Evolutionary conservation across 306 rosid genomes (phyloP), one percentile per base, ranked within the genome.

Genomic region (Acmispon strigosus): DNA sequence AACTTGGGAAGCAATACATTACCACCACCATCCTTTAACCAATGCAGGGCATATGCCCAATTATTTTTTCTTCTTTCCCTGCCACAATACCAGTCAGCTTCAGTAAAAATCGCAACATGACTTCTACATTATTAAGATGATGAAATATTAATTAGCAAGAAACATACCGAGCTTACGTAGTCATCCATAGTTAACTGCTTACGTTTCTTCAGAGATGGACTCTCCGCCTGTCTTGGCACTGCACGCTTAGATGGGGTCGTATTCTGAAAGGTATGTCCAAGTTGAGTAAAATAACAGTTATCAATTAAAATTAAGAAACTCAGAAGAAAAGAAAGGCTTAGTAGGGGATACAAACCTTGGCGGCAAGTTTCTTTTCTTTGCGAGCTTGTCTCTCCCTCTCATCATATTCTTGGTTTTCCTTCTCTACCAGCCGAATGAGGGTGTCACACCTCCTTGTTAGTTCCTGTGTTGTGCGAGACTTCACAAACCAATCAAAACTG

Each of bases 381-480:
- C 99, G 97, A 36, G 99, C 99, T 76, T 94, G 99, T 73, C 99
- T 87, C 84, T 94, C 99, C 87, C 97, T 87, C 86, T 94, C 99
- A 10, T 91, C 97, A n/a, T 83, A 80, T 83, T 94, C 99, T 78
- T 94, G 99, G 82, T 94, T 94, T 86, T 94, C 99, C 86, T 94
- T 94, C 86, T 94, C 99, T 54, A 94, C 96, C 76, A 91, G 83
- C 44, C 99, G 88, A 62, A 94, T 87, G 69, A 94, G 82, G 41
- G 99, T 94, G 83, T 94, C 99, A 24, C 99, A 94, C 83, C 99
- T 91, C 85, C 99, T 91, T 1, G 99, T 96, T 34, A 94, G 95
- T 86, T 94, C 99, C 84, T 94, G 99, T 5, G 99, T 89, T 52
- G 99, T 94, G 74, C 99, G 97, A 51, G 99, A 94, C 86, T 94